Evolutionary conservation across 2,329 filamentous ascomycete genomes (phyloP), one percentile per base, ranked within the genome.

Genomic region (Diaporthe longicolla): DNA sequence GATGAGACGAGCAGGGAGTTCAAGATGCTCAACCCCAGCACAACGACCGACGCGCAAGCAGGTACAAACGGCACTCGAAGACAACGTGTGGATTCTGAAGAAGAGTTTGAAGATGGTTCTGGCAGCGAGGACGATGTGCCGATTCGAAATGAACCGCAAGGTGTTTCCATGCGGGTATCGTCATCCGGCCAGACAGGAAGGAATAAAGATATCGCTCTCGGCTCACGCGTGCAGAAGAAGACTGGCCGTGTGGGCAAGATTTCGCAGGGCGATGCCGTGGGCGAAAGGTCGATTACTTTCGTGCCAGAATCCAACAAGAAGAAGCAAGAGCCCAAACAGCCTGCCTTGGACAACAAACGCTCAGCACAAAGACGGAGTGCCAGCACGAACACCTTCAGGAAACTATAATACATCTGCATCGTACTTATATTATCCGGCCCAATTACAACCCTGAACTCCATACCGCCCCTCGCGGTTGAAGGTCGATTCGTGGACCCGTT

Each of bases 1-100:
- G 96, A 99, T 82, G 97, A 99, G 84, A 93, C 86, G 52, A 97
- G 93, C 76, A 89, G 91, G 79, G 96, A 98, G 82, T 99, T 97
- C 87, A 90, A 92, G 74, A 89, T 93, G 59, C 91, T 97, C 83
- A 99, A 99, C 81, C 95, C 97, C 6, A 97, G 94, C 83, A 97
- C 94, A 10, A 89, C 86, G 6, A 79, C 86, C n/a, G 81, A 86
- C 73, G 79, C 82, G 59, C 81, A 81, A n/a, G 78, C 66, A 24
- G 74, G 73, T 17, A 13, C 70, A 80, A 54, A 76, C 78, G 54
- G 76, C 76, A 40, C 78, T 80, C 73, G 76, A 80, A 68, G 79
- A 89, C 83, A 1, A 87, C 84, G 5, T 87, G 81, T 71, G 13
- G 59, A 78, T 79, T 81, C 76, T 29, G 78, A 79, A 54, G 78